Conservation (phyloP, 1,284 basidiomycete species). For the Microstroma glucosiphilum region DNA sequence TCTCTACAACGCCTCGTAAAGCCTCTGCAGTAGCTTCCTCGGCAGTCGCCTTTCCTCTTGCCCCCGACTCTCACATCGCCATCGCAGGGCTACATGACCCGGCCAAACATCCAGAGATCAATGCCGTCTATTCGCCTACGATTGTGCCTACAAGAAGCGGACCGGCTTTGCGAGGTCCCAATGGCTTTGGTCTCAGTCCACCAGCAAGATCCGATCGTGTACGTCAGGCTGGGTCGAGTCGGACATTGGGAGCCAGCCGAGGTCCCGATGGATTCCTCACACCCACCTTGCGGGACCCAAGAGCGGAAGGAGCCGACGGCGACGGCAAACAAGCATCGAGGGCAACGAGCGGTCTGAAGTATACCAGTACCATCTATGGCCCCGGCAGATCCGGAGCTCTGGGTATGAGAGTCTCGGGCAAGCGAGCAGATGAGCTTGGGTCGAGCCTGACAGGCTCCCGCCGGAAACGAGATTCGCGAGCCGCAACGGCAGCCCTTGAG, state of each 20-base stretch:
- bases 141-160: background rate
- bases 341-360: slow-evolving; percentile 17
- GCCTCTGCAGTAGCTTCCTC: background rate
- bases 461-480: too few species aligned
- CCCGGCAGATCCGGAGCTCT: slow-evolving; percentile 31
- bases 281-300: background rate
- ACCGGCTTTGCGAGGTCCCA: background rate
- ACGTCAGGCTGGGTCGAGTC: background rate
- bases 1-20: slow-evolving; percentile 6
- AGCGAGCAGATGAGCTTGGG: slow-evolving; percentile 3
- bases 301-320: background rate
- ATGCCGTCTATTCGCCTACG: slow-evolving; percentile 29
- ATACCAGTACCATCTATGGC: slow-evolving; percentile 41
- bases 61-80: slow-evolving; percentile 27
- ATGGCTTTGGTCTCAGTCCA: background rate
- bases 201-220: background rate
- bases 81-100: slow-evolving; percentile 27
- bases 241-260: background rate
- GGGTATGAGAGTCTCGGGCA: slow-evolving; percentile 32
- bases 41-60: background rate
- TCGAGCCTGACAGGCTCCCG: too few species aligned
- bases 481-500: too few species aligned
- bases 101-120: slow-evolving; percentile 27
- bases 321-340: background rate
- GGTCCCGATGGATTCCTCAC: background rate